Evolutionary conservation across 2,329 filamentous ascomycete genomes (phyloP).

Genomic region (Cercospora sojina): DNA sequence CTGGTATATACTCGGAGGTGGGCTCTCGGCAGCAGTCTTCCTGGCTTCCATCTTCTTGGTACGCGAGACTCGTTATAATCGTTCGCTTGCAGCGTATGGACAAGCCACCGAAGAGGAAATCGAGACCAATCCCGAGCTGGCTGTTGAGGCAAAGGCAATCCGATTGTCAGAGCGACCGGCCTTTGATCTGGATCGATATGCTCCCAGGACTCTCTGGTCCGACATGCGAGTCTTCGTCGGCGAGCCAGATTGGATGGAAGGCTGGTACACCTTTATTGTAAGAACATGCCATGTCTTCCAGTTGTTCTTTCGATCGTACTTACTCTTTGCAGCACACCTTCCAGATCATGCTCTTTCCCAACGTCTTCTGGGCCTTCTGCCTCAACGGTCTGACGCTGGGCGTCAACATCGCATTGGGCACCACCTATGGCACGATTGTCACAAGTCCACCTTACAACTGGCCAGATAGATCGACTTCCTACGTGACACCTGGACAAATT

Average conservation of each 20-base stretch:
- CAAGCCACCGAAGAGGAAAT: constrained; percentile 30
- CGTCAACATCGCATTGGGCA: constrained; percentile 46
- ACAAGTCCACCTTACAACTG: constrained; percentile 42
- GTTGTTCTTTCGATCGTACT: background rate
- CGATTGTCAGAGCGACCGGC: constrained; percentile 26
- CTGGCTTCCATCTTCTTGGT: constrained; percentile 43
- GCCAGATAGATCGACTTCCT: constrained; percentile 32
- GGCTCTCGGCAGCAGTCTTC: constrained; percentile 38
- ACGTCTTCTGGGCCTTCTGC: constrained; percentile 45
- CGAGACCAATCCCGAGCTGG: constrained; percentile 7
- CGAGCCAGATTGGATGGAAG: constrained; percentile 42
- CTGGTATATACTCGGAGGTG: constrained; percentile 48
- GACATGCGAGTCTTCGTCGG: constrained; percentile 46
- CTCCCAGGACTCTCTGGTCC: constrained; percentile 40
- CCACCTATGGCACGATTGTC: constrained; percentile 44
- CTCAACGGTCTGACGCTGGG: constrained; percentile 45
- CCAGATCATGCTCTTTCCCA: constrained; percentile 39
- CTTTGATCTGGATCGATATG: constrained; percentile 42
- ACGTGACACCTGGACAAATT: constrained; percentile 45
- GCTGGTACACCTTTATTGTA: constrained; percentile 31
- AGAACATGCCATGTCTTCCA: constrained; percentile 2
- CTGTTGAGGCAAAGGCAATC: constrained; percentile 18
- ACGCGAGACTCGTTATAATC: constrained; percentile 47
- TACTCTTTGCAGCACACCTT: constrained; percentile 21
- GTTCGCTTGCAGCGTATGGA: constrained; percentile 42